Evolutionary conservation across 2,329 filamentous ascomycete genomes (phyloP).

Genomic region (Neofusicoccum parvum): DNA sequence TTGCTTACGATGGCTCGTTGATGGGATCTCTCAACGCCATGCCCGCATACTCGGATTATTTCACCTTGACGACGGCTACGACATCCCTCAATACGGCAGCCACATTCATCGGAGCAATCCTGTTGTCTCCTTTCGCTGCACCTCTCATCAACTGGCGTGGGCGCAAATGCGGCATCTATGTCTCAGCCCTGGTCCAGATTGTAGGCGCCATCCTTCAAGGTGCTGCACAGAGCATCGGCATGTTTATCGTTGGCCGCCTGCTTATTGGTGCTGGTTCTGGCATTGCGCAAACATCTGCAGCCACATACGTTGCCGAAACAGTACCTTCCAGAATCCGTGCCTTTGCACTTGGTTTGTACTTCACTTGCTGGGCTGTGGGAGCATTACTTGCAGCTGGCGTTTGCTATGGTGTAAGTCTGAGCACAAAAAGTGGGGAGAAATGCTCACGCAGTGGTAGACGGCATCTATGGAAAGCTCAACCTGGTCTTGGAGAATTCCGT

Average conservation of each 20-base stretch:
- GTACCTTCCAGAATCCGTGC: conserved; percentile 14
- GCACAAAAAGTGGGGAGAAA: background rate
- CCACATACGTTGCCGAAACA: background rate
- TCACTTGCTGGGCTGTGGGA: conserved; percentile 20
- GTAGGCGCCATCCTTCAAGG: conserved; percentile 10
- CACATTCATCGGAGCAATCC: conserved; percentile 30
- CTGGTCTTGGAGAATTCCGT: conserved; percentile 47
- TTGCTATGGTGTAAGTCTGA: conserved; percentile 15
- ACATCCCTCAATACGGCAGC: conserved; percentile 35
- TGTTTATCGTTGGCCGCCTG: background rate
- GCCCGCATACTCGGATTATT: conserved; percentile 37
- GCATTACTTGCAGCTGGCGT: conserved; percentile 13
- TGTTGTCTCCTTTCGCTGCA: background rate
- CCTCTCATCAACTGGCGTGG: background rate
- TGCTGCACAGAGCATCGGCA: background rate
- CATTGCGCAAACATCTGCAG: background rate
- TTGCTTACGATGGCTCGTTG: conserved; percentile 37
- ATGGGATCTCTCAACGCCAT: conserved; percentile 42
- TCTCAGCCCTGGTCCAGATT: conserved; percentile 1
- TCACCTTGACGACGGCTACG: conserved; percentile 37
- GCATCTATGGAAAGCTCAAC: conserved; percentile 3
- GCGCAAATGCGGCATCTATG: conserved; percentile 6
- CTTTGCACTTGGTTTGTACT: conserved; percentile 16
- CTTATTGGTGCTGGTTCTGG: background rate
- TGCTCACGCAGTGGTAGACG: background rate